These are phyloP conservation scores for Cyclostephanos tholiformis DNA, from an alignment of 108 stramenopile species.

Conservation along the genomic window DNA sequence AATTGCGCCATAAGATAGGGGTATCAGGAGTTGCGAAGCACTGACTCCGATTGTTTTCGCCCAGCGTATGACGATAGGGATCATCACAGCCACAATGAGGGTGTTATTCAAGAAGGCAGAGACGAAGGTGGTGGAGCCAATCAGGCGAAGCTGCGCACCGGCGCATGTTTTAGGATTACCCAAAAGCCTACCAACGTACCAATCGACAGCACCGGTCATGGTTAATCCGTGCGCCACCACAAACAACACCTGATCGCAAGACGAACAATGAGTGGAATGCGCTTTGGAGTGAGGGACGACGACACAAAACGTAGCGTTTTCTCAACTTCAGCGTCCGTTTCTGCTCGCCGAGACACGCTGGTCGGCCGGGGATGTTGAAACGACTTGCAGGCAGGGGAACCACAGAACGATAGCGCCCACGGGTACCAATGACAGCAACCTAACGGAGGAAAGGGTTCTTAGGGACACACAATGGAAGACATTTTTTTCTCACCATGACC, in stretches of 20 bases:
- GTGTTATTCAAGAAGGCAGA: conserved; percentile 86
- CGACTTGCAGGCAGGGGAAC: too few species aligned
- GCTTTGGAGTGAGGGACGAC: background rate
- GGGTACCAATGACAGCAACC: too few species aligned
- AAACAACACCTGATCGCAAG: conserved; percentile 38
- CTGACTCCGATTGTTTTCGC: conserved; percentile 56
- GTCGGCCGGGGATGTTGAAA: too few species aligned
- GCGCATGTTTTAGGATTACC: conserved; percentile 64
- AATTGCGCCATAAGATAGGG: conserved; percentile 73
- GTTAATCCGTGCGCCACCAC: conserved; percentile 79
- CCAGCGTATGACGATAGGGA: conserved; percentile 83
- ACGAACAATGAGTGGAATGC: background rate
- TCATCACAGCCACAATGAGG: conserved; percentile 81
- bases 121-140: conserved; percentile 58
- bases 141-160: conserved; percentile 63
- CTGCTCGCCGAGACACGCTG: too few species aligned
- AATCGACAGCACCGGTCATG: conserved; percentile 78
- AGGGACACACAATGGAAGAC: too few species aligned
- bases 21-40: conserved; percentile 72
- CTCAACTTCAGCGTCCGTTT: too few species aligned
- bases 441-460: background rate
- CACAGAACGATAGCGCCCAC: too few species aligned
- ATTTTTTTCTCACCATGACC: conserved; percentile 54
- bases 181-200: conserved; percentile 76
- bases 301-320: too few species aligned